phyloP scores from a whole-genome alignment of 2,329 filamentous ascomycete genomes.

The Sporothrix globosa region DNA sequence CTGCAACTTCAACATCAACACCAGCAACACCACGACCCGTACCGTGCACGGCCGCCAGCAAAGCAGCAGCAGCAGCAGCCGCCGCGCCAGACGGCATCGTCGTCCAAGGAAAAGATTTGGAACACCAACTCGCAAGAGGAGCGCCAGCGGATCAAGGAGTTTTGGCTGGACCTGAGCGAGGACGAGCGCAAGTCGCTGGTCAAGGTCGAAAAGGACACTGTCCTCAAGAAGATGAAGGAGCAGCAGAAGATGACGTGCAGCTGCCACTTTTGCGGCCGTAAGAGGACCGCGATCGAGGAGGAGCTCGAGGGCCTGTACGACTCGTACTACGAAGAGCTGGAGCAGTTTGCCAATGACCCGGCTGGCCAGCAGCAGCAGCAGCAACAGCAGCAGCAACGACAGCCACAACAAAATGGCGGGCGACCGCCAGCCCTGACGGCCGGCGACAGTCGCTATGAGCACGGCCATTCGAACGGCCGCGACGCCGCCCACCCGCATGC shows the following conservation, averaged over 20 bases:
- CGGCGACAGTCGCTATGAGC: background rate
- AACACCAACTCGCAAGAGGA: constrained; percentile 94
- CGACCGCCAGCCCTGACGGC: background rate
- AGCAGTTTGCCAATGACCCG: constrained; percentile 87
- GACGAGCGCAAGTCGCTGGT: constrained; percentile 93
- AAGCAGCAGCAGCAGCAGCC: constrained; percentile 43
- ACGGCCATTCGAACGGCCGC: background rate
- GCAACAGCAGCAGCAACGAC: background rate
- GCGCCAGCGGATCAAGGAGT: constrained; percentile 95
- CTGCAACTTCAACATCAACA: background rate
- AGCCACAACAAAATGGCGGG: background rate
- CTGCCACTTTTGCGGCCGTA: constrained; percentile 94
- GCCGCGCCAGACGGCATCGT: constrained; percentile 45
- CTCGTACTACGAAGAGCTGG: constrained; percentile 96
- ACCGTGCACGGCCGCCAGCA: constrained; percentile 36
- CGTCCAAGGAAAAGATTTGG: constrained; percentile 88
- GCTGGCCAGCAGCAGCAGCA: constrained; percentile 54
- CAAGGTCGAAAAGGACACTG: constrained; percentile 98
- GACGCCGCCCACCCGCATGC: background rate
- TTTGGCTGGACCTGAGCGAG: constrained; percentile 93
- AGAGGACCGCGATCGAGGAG: constrained; percentile 95
- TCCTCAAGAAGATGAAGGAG: constrained; percentile 99
- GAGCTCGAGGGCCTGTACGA: constrained; percentile 97
- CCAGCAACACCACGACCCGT: constrained; percentile 23
- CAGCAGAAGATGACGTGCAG: constrained; percentile 99